These are phyloP conservation scores for Parastagonospora avenae DNA, from an alignment of 2,329 filamentous ascomycete genomes.

Conservation along the genomic window DNA sequence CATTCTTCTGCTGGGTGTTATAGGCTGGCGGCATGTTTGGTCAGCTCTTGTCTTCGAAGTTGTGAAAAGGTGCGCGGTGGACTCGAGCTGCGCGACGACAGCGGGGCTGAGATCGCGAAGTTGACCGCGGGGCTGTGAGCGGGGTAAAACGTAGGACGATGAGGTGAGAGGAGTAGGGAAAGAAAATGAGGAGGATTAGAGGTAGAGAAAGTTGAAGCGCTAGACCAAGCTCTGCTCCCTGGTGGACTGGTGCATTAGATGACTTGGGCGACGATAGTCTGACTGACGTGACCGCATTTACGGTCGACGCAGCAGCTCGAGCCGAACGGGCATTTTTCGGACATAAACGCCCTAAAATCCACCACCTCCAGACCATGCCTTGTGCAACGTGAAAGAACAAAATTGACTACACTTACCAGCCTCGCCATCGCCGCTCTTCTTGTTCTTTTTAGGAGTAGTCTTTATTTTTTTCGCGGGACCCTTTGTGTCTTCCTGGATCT, in stretches of 20 bases:
- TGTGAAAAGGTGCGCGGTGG: background rate
- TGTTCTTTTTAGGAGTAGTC: background rate
- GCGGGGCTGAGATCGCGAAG: conserved; percentile 4
- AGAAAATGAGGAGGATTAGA: background rate
- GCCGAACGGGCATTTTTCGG: too few relatives aligned
- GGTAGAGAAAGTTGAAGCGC: background rate
- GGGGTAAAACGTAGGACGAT: background rate
- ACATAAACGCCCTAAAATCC: background rate
- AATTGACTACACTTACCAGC: background rate
- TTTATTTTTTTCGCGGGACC: background rate
- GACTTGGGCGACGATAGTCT: background rate
- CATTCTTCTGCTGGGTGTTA: conserved; percentile 52
- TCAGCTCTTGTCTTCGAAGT: conserved; percentile 16
- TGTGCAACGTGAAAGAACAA: background rate
- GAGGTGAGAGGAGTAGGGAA: background rate
- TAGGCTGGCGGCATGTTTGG: conserved; percentile 54
- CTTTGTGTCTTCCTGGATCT: background rate
- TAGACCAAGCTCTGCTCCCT: background rate
- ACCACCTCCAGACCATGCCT: background rate
- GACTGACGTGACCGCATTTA: too few relatives aligned
- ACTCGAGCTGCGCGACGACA: conserved; percentile 2
- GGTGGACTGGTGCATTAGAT: background rate
- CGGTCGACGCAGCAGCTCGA: too few relatives aligned
- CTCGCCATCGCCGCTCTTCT: background rate
- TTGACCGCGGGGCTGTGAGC: background rate